phyloP scores from a whole-genome alignment of 441 rosid species.

The Bruguiera hainesii region DNA sequence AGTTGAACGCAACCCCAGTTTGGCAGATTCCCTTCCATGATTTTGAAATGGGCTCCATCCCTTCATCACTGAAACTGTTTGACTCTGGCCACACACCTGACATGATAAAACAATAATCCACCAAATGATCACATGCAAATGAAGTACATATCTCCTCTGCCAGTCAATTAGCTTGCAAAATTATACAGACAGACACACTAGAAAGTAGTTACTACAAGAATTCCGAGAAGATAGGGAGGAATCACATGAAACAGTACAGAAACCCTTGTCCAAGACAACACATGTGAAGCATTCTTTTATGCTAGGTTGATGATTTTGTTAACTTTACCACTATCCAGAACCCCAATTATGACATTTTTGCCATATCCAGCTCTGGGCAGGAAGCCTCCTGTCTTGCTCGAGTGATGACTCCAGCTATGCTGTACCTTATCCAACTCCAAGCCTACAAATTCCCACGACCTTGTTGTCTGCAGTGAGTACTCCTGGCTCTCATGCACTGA shows the following conservation, averaged over 20 bases:
- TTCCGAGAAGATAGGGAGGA: background rate
- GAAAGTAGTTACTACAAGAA: background rate
- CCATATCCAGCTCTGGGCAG: slow-evolving; percentile 57
- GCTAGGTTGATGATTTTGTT: slow-evolving; percentile 31
- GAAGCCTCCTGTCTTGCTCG: slow-evolving; percentile 28
- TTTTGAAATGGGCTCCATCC: slow-evolving; percentile 67
- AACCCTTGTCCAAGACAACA: too few relatives aligned
- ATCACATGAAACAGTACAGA: too few relatives aligned
- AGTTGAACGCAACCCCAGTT: slow-evolving; percentile 52
- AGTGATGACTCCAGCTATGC: background rate
- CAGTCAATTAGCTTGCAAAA: too few relatives aligned
- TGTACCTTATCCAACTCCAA: slow-evolving; percentile 27
- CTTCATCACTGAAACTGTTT: slow-evolving; percentile 62
- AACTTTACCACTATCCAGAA: slow-evolving; percentile 68
- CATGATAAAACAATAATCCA: slow-evolving; percentile 5
- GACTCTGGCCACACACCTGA: slow-evolving; percentile 95
- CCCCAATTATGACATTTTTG: slow-evolving; percentile 55
- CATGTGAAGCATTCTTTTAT: background rate
- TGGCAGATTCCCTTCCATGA: slow-evolving; percentile 87
- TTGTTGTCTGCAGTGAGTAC: slow-evolving; percentile 59
- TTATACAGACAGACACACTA: too few relatives aligned
- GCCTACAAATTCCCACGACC: slow-evolving; percentile 86
- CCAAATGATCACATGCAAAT: slow-evolving; percentile 15
- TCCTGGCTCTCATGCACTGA: slow-evolving; percentile 44
- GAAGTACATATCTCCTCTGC: too few relatives aligned